phyloP scores from a whole-genome alignment of 306 rosid genomes.

The Ceratonia siliqua region DNA sequence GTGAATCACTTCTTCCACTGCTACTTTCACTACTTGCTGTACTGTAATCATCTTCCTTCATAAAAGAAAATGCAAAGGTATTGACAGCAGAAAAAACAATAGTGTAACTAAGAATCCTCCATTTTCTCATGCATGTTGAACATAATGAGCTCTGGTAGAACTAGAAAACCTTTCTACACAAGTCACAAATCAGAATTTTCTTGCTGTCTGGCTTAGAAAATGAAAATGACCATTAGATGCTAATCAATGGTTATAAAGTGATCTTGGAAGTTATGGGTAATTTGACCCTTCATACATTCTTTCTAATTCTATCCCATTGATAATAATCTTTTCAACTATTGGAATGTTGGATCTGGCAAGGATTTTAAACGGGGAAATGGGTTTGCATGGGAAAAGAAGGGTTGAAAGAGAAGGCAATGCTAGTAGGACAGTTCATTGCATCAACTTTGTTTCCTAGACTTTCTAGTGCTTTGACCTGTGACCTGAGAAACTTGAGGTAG shows the following conservation, averaged over 20 bases:
- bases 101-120: conserved; percentile 3
- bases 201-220: conserved; percentile 33
- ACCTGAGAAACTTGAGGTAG: conserved; percentile 85
- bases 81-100: conserved; percentile 33
- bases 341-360: conserved; percentile 48
- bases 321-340: conserved; percentile 29
- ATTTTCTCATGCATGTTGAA: conserved; percentile 32
- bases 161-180: conserved; percentile 21
- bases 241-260: conserved; percentile 42
- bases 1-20: conserved; percentile 24
- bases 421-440: conserved; percentile 66
- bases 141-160: conserved; percentile 20
- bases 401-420: conserved; percentile 87
- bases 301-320: background rate
- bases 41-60: conserved; percentile 33
- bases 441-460: conserved; percentile 72
- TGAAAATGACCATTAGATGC: conserved; percentile 25
- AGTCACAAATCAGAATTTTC: conserved; percentile 21
- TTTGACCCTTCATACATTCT: conserved; percentile 28
- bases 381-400: conserved; percentile 85
- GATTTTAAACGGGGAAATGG: conserved; percentile 50
- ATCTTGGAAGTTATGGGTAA: conserved; percentile 33
- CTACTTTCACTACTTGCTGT: conserved; percentile 42
- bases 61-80: conserved; percentile 23
- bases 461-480: conserved; percentile 85